Percentiles rank a stretch among this genome's conserved stretches.
phyloP scores from a whole-genome alignment of 345 rosid species.

The Reutealis trisperma region DNA sequence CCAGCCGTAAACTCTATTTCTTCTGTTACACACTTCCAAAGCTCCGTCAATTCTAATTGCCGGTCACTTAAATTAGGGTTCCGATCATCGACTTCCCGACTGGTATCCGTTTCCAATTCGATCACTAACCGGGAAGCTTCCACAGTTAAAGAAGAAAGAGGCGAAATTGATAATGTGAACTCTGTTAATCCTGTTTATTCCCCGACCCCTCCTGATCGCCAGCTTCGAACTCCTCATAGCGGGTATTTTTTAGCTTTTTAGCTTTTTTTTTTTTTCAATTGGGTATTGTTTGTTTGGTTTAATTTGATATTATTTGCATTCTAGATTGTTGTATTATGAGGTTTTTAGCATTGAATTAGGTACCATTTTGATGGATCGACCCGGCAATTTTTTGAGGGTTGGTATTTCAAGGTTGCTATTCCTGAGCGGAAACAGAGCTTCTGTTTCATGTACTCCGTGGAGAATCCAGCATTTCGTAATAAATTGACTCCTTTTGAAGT shows the following conservation, averaged over 20 bases:
- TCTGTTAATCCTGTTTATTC: slow-evolving; percentile 54
- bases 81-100: slow-evolving; percentile 23
- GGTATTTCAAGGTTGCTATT: slow-evolving; percentile 92
- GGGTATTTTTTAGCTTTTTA: slow-evolving; percentile 44
- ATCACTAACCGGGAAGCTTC: slow-evolving; percentile 18
- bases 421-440: slow-evolving; percentile 85
- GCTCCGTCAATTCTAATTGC: slow-evolving; percentile 12
- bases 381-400: slow-evolving; percentile 82
- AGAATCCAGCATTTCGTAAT: slow-evolving; percentile 72
- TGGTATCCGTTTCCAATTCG: slow-evolving; percentile 33
- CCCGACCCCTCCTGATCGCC: slow-evolving; percentile 67
- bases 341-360: slow-evolving; percentile 34
- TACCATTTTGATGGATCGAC: slow-evolving; percentile 88
- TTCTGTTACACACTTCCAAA: slow-evolving; percentile 22
- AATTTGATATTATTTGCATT: neutral
- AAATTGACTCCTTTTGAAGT: slow-evolving; percentile 53
- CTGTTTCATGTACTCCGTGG: slow-evolving; percentile 92
- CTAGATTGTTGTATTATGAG: neutral
- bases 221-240: slow-evolving; percentile 92
- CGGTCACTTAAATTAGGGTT: neutral
- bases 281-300: neutral
- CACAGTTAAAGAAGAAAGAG: neutral
- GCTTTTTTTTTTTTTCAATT: neutral
- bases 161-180: slow-evolving; percentile 9
- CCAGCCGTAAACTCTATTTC: slow-evolving; percentile 6